Conservation (phyloP, 257 asterid species). For the Solanum virginianum region DNA sequence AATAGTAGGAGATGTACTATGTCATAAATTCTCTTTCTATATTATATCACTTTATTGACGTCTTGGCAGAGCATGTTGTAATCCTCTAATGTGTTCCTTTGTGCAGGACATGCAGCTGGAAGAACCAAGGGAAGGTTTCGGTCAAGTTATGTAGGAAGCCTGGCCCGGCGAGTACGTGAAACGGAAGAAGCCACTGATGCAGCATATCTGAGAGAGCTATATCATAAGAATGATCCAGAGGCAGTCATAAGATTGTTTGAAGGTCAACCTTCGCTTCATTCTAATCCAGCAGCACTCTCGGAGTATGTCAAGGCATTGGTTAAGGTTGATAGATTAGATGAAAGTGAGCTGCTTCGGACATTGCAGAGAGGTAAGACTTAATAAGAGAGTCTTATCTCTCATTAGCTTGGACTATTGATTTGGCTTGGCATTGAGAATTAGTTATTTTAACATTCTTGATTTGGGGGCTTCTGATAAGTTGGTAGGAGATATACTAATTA, state of each 20-base stretch:
- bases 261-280: conserved; percentile 64
- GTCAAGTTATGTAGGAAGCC: conserved; percentile 61
- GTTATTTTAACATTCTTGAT: not conserved
- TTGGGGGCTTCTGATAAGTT: not conserved
- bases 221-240: conserved; percentile 61
- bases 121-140: conserved; percentile 20
- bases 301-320: conserved; percentile 85
- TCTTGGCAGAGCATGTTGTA: not conserved
- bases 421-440: not conserved
- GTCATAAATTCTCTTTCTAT: not conserved
- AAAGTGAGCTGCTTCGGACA: conserved; percentile 64
- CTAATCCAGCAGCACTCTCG: conserved; percentile 68
- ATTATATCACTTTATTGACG: not conserved
- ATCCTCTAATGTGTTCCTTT: not conserved
- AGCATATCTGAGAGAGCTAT: conserved; percentile 71
- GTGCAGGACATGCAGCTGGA: conserved; percentile 30
- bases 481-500: not conserved
- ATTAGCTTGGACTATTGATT: not conserved
- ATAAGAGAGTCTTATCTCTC: not conserved
- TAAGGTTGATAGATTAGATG: conserved; percentile 77
- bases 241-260: conserved; percentile 74
- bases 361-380: conserved; percentile 60
- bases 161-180: conserved; percentile 58
- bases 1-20: not conserved
- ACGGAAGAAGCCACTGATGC: conserved; percentile 49